Base-by-base conservation (phyloP, 768 basidiomycete genomes). In the Termitomyces titanicus region DNA sequence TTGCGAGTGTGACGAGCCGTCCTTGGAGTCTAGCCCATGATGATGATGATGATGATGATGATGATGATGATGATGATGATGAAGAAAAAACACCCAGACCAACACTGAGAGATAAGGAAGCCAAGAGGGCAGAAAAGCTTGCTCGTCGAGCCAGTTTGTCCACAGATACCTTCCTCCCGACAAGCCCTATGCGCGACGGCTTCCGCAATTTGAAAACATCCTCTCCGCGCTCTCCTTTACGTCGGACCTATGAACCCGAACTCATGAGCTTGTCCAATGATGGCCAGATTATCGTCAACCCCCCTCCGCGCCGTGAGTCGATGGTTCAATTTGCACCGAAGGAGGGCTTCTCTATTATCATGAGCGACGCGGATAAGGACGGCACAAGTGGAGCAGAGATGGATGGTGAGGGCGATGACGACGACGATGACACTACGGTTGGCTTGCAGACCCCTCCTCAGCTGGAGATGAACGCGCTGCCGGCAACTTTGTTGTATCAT, bases 71-170 rank as follows among this genome's bases (percentile, higher is more conserved):
- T n/a, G n/a, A n/a, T 42, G 15, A 51, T 3, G 27, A 29, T 29
- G 18, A 29, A 7, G 25, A 22, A 8, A 20, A n/a, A 18, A 22
- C 15, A 44, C 42, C 24, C 3, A 7, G 22, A 9, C 18, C 29
- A 8, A 38, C 29, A 1, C 20, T 42, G 22, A 43, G 20, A 9
- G 22, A 40, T 17, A 33, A 42, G 24, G 44, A 44, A 44, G 24
- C 44, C 5, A 40, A 54, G 25, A 47, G 29, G n/a, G 51, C 39
- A 42, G 45, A 54, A 3, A 51, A 49, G 29, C 45, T 54, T 27
- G 45, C 48, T 17, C 47, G 46, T 18, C 57, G 61, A 31, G 52
- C 55, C 5, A 63, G 56, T 43, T 38, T 60, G 12, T 54, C 59
- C 6, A 51, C 54, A 5, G n/a, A 51, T 24, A 57, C 56, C 8